phyloP scores from a whole-genome alignment of 202 grass and related monocot genomes.

The Schoenoplectus triqueter region DNA sequence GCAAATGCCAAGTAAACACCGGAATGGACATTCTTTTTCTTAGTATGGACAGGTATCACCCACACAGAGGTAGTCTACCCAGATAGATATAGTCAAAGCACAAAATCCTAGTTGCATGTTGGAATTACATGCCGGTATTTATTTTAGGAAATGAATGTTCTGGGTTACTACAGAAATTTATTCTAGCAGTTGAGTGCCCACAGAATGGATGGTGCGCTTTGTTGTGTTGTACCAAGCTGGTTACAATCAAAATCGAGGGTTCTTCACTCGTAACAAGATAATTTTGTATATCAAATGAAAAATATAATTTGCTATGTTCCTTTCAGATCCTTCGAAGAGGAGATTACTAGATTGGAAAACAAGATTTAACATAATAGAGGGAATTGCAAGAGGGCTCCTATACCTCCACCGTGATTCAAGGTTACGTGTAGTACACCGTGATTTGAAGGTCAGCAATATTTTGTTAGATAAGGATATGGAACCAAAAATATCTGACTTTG shows the following conservation, averaged over 20 bases:
- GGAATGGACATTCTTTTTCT: too few species aligned
- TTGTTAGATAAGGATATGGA: slow-evolving; percentile 79
- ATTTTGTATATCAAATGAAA: background rate
- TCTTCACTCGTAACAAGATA: background rate
- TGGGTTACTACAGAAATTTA: background rate
- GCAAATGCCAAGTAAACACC: too few species aligned
- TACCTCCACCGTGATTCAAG: slow-evolving; percentile 93
- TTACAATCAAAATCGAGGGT: background rate
- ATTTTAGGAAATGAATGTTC: background rate
- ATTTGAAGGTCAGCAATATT: slow-evolving; percentile 93
- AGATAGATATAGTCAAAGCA: background rate
- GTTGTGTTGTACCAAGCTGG: background rate
- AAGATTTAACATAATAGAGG: slow-evolving; percentile 78
- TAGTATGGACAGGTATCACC: too few species aligned
- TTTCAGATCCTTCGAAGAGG: slow-evolving; percentile 65
- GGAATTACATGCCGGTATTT: slow-evolving; percentile 4
- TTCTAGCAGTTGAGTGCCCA: background rate
- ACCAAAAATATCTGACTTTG: slow-evolving; percentile 93
- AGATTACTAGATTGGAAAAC: slow-evolving; percentile 72
- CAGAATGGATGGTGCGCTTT: background rate
- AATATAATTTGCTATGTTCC: slow-evolving; percentile 16
- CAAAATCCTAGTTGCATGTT: background rate
- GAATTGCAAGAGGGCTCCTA: slow-evolving; percentile 82
- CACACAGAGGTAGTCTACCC: too few species aligned
- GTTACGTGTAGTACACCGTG: slow-evolving; percentile 72